phyloP scores from a whole-genome alignment of 345 rosid species.

The Aethionema arabicum region DNA sequence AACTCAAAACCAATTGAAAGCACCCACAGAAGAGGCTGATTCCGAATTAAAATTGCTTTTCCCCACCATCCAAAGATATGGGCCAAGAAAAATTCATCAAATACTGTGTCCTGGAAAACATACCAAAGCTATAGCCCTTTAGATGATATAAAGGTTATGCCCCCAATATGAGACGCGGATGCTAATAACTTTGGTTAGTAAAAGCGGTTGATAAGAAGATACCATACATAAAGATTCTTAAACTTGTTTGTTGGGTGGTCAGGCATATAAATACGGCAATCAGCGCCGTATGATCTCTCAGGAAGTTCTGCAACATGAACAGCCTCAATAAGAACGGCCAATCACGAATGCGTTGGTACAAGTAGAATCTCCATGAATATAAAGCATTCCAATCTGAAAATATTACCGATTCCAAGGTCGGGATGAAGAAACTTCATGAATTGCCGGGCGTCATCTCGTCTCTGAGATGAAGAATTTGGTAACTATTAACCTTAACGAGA shows the following conservation, averaged over 20 bases:
- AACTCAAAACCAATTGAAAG: slow-evolving; percentile 95
- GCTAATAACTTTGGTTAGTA: not conserved
- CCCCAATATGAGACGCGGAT: slow-evolving; percentile 15
- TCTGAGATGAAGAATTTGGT: slow-evolving; percentile 44
- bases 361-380: not conserved
- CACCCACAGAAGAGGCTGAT: slow-evolving; percentile 97
- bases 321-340: slow-evolving; percentile 20
- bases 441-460: slow-evolving; percentile 92
- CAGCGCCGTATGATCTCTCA: slow-evolving; percentile 95
- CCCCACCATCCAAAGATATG: slow-evolving; percentile 99
- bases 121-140: slow-evolving; percentile 26
- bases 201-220: slow-evolving; percentile 55
- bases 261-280: slow-evolving; percentile 84
- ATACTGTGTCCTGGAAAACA: slow-evolving; percentile 66
- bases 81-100: slow-evolving; percentile 95
- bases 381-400: slow-evolving; percentile 21
- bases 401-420: slow-evolving; percentile 90
- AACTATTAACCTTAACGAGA: slow-evolving; percentile 20
- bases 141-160: slow-evolving; percentile 16
- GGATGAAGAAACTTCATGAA: slow-evolving; percentile 99
- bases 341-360: not conserved
- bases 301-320: slow-evolving; percentile 73
- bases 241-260: slow-evolving; percentile 95
- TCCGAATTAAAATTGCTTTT: slow-evolving; percentile 91
- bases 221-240: slow-evolving; percentile 98